Evolutionary conservation across 2,329 filamentous ascomycete species (phyloP), one percentile per base, ranked within the genome.

Genomic region (Neofusicoccum kwambonambiense): DNA sequence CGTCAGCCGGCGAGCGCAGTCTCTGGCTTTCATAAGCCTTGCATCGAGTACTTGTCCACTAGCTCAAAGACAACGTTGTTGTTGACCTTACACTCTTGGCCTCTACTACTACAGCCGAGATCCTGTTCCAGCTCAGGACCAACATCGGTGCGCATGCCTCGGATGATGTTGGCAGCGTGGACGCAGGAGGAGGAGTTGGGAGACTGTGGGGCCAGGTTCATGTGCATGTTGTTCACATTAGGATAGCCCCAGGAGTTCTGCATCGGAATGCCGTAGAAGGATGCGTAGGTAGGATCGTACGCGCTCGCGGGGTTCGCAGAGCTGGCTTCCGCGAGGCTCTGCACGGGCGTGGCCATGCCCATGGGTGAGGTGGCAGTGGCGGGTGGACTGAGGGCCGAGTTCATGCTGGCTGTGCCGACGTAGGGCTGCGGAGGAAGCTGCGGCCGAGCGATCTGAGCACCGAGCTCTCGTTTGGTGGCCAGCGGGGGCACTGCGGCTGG

Each of bases 81-180:
- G 58, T 79, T 73, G n/a, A 82, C 78, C 22, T 78, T 73, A 62
- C 78, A 82, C 44, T 81, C 76, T 62, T 75, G 73, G 8, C 71
- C 74, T 31, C 73, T 69, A 5, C 67, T 69, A 35, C 70, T 64
- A 63, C 79, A 82, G 22, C 79, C 79, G 4, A 82, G 70, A 8
- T 80, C 78, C 15, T 69, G 69, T 45, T 79, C 78, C 6, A 82
- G 66, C 13, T 77, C 73, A 6, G 74, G 68, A 0, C 74, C 77
- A 22, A 76, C 72, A 12, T 77, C 74, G 3, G 75, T 73, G 37
- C 77, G 74, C 76, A 83, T 80, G 6, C 71, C 77, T 13, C 79
- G 76, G 35, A 83, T 81, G 47, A 82, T 78, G 54, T 80, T 78
- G 11, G 80, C 76, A 17, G 80, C 80, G 65, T 77, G 74, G 17